A percentile compares a stretch with the other conserved stretches of the same genome.
Evolutionary conservation across 2,329 filamentous ascomycete genomes (phyloP).

Genomic region (Rugonectria rugulosa): DNA sequence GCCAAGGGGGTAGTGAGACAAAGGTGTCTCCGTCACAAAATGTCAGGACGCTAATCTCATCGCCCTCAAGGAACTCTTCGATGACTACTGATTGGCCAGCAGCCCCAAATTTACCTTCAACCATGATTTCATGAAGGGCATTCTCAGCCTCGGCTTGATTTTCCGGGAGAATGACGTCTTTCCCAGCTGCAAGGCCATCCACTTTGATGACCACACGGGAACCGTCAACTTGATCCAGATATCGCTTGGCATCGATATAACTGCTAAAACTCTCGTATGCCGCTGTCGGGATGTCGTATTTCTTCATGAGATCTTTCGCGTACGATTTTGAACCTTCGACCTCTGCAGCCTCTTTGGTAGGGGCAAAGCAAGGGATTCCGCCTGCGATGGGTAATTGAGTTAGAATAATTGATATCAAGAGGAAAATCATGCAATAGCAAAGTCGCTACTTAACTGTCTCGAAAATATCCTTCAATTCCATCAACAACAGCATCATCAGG

Average conservation of each 20-base stretch:
- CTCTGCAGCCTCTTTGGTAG: slow-evolving; percentile 70
- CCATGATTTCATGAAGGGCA: slow-evolving; percentile 73
- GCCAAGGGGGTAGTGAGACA: slow-evolving; percentile 71
- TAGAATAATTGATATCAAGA: not conserved
- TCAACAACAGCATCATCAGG: slow-evolving; percentile 78
- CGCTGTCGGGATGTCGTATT: slow-evolving; percentile 76
- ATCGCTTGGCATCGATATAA: slow-evolving; percentile 65
- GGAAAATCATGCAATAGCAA: too few relatives aligned
- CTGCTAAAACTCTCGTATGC: slow-evolving; percentile 73
- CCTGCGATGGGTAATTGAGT: slow-evolving; percentile 36
- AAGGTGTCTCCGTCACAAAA: slow-evolving; percentile 74
- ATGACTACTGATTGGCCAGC: slow-evolving; percentile 76
- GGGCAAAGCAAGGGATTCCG: slow-evolving; percentile 72
- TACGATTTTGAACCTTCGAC: slow-evolving; percentile 84
- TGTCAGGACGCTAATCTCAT: slow-evolving; percentile 73
- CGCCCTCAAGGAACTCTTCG: slow-evolving; percentile 74
- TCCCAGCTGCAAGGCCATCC: slow-evolving; percentile 76
- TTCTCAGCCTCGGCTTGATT: slow-evolving; percentile 66
- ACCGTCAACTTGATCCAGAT: slow-evolving; percentile 63
- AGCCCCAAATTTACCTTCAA: slow-evolving; percentile 68
- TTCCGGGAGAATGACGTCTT: slow-evolving; percentile 58
- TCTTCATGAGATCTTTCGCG: slow-evolving; percentile 81
- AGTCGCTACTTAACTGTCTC: too few relatives aligned
- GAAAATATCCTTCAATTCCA: slow-evolving; percentile 76
- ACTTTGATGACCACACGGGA: slow-evolving; percentile 78